Evolutionary conservation across 371 early-diverging fungal genomes (phyloP), one percentile per base, ranked within the genome.

Genomic region (Mortierella sp.): DNA sequence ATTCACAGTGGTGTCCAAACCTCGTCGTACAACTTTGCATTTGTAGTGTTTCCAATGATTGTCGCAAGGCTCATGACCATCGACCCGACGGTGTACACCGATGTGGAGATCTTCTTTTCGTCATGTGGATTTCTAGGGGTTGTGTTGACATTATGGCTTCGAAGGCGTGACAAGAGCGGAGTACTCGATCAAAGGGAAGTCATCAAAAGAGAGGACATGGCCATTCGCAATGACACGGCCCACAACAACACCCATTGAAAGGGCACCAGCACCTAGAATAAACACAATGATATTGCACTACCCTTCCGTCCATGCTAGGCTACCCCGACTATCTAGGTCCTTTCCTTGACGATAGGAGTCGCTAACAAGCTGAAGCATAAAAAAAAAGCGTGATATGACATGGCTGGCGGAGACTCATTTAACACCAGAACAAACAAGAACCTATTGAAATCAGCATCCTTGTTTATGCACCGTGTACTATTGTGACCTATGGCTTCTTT

Each of bases 31-130:
- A 89, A 89, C 60, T 28, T 87, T 5, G 81, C 86, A 11, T 74
- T 87, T 50, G 79, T 82, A 11, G 30, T 81, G 16, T 88, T 87
- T 66, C 89, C 89, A 21, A 60, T 85, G 55, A 69, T 81, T 48
- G 83, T 86, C 18, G 90, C 88, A 1, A 61, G 45, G 15, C 58
- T 81, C 11, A 63, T 71, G 67, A 70, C 73, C 4, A 45, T 68
- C 7, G 81, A 81, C 25, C 67, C 81, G 5, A n/a, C 60, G 1
- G 66, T 73, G 0, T 81, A 69, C 55, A 63, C 74, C 21, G 62
- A 68, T 52, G 74, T 71, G 7, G 81, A 81, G 45, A 21, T 70
- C 4, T 77, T 81, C 61, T 74, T 73, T 47, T 51, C 65, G 7
- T 56, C 53, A 6, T 76, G 77, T n/a, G 77, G 77, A 7, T 65